Base-by-base conservation (phyloP, 2,329 filamentous ascomycete species). In the Teratosphaeria zuluensis region DNA sequence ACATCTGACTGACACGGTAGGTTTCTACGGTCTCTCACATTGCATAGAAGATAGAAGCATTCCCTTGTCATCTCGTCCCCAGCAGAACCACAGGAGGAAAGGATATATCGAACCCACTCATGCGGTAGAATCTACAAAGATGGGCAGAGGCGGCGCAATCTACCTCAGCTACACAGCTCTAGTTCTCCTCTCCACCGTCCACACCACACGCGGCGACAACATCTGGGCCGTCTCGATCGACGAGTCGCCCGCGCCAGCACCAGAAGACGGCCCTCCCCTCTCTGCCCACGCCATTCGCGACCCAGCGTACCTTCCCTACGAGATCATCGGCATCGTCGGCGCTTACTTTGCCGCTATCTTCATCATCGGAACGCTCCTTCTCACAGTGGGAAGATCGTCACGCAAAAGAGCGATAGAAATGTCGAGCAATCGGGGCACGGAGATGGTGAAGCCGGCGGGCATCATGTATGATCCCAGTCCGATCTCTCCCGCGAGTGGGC, bases 291-390 rank as follows among this genome's bases (percentile, higher is more conserved):
- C 85, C 42, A 72, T 84, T 54, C 78, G 84, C 66, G 80, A 91
- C 70, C 76, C 77, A 63, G 75, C 80, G 19, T 84, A 87, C 58
- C 82, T 96, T 24, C 90, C 91, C 19, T 86, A 84, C 60, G 87
- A 96, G 73, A 86, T 96, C 65, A 87, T 88, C 63, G 90, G 86
- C 64, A 88, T 97, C 61, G 81, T 92, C 60, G 90, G 86, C 61
- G 86, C 89, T 60, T 96, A 96, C 83, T 80, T 92, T 59, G 73
- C 90, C 61, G 89, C 85, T 38, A 80, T 95, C 69, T 79, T 90
- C 68, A 74, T 94, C 67, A 84, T 94, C 67, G 86, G 89, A 66
- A 77, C 84, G 35, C 76, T 78, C 57, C 71, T 81, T n/a, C 72
- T 80, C 62, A 79, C 77, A 1, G 62, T 78, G 24, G 77, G 77